A percentile compares a stretch with the other conserved stretches of the same genome.
Evolutionary conservation across 139 green algal genomes (phyloP).

Genomic region (Chlamydomonas sphaeroides): DNA sequence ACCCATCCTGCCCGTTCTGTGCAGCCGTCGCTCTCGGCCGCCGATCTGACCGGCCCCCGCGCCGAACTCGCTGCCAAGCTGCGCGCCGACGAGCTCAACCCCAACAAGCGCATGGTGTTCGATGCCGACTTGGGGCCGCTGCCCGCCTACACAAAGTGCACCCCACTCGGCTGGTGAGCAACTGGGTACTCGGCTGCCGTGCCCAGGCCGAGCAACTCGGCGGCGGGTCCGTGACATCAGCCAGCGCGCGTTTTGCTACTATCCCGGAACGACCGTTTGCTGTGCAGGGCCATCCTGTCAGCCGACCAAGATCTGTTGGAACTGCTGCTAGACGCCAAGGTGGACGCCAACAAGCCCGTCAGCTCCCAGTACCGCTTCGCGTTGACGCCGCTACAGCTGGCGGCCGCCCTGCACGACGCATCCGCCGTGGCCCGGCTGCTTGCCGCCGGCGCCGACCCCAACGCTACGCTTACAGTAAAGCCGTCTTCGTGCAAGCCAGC

Average conservation of each 20-base stretch:
- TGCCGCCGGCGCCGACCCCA: background rate
- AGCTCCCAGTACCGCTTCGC: background rate
- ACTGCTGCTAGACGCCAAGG: background rate
- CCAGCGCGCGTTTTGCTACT: too few relatives aligned
- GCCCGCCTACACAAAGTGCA: too few relatives aligned
- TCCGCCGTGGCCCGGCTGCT: background rate
- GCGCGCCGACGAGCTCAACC: background rate
- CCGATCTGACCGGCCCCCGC: background rate
- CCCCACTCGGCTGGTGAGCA: too few relatives aligned
- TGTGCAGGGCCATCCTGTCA: conserved; percentile 12
- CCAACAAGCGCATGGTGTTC: conserved; percentile 30
- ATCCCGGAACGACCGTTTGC: conserved; percentile 1
- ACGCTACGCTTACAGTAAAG: background rate
- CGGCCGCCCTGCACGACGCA: background rate
- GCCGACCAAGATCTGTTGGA: background rate
- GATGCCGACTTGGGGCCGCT: background rate
- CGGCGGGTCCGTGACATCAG: too few relatives aligned
- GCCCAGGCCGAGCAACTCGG: too few relatives aligned
- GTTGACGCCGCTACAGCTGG: conserved; percentile 22
- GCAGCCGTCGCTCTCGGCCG: background rate
- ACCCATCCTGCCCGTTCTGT: too few relatives aligned
- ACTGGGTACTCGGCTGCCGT: too few relatives aligned
- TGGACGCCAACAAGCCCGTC: conserved; percentile 11
- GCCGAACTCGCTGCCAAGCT: background rate
- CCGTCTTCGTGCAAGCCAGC: background rate